Conservation (phyloP, 2,329 filamentous ascomycete species). For the Penicillium sp. region DNA sequence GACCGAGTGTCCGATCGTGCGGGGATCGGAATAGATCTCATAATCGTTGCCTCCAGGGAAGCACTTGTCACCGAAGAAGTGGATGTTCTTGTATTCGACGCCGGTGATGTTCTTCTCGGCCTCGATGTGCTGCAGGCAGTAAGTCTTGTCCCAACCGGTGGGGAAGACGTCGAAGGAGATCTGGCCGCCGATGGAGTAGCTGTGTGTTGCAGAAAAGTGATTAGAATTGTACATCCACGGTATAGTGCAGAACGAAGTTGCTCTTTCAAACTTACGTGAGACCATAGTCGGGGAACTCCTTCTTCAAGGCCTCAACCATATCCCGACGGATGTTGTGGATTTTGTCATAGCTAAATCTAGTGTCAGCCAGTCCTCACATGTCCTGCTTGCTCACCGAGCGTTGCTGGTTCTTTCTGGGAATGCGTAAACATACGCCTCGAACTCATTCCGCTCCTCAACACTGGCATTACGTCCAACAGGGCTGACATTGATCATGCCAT, state of each 20-base stretch:
- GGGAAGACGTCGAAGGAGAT: constrained; percentile 99
- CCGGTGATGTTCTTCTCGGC: constrained; percentile 70
- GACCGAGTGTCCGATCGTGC: constrained; percentile 85
- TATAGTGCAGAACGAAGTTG: background rate
- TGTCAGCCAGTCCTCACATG: constrained; percentile 17
- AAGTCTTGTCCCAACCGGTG: constrained; percentile 97
- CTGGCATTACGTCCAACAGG: constrained; percentile 79
- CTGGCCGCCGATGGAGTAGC: constrained; percentile 92
- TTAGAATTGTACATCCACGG: constrained; percentile 14
- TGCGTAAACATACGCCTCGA: constrained; percentile 60
- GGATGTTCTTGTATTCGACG: constrained; percentile 76
- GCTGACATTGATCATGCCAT: constrained; percentile 68
- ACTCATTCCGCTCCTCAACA: constrained; percentile 77
- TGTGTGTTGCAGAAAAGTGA: constrained; percentile 38
- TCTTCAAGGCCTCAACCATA: constrained; percentile 75
- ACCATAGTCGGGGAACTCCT: constrained; percentile 80
- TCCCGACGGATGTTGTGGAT: constrained; percentile 73
- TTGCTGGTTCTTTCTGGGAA: background rate
- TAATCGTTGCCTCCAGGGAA: constrained; percentile 90
- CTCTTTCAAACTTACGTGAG: constrained; percentile 68
- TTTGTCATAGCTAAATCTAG: constrained; percentile 66
- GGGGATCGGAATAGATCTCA: constrained; percentile 83
- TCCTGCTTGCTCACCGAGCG: background rate
- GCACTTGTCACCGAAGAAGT: constrained; percentile 99
- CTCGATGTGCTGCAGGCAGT: constrained; percentile 87